These are phyloP conservation scores for Alternaria tenuissima DNA, from an alignment of 2,329 filamentous ascomycete species.

Conservation along the genomic window DNA sequence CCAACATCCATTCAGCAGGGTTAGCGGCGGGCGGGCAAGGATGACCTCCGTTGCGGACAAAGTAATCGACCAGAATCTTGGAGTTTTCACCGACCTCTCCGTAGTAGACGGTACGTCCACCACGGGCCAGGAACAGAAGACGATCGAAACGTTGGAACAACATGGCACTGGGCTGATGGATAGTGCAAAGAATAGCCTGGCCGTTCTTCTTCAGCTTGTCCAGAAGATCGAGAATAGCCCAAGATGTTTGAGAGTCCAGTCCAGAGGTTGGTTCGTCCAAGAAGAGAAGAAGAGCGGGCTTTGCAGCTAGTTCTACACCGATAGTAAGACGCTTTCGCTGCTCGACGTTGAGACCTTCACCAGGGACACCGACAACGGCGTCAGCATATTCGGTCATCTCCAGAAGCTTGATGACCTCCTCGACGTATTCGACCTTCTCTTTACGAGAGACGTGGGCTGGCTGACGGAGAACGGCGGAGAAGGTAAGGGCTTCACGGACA, in stretches of 20 bases:
- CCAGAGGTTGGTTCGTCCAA: conserved; percentile 95
- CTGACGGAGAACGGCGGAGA: conserved; percentile 86
- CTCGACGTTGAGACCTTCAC: conserved; percentile 76
- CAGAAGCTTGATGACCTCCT: conserved; percentile 88
- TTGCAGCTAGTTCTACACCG: conserved; percentile 93
- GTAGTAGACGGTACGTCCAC: conserved; percentile 82
- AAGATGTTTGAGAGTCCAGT: conserved; percentile 91
- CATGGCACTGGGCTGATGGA: conserved; percentile 96
- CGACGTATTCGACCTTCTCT: conserved; percentile 87
- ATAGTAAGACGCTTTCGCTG: conserved; percentile 84
- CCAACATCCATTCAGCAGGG: conserved; percentile 82
- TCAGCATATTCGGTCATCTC: conserved; percentile 92
- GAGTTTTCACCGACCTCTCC: conserved; percentile 79
- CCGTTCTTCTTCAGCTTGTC: conserved; percentile 89
- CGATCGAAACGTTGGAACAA: conserved; percentile 91
- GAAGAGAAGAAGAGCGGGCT: conserved; percentile 87
- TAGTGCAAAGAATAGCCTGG: conserved; percentile 88
- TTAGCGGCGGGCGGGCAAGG: conserved; percentile 74
- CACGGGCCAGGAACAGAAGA: conserved; percentile 78
- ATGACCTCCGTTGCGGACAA: conserved; percentile 74
- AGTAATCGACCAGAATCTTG: conserved; percentile 73
- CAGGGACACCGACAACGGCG: conserved; percentile 87
- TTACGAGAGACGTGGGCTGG: conserved; percentile 73
- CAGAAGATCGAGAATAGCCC: conserved; percentile 87
- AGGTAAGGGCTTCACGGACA: conserved; percentile 86